Conservation (phyloP, 129 eudicot species). For the Centella asiatica region DNA sequence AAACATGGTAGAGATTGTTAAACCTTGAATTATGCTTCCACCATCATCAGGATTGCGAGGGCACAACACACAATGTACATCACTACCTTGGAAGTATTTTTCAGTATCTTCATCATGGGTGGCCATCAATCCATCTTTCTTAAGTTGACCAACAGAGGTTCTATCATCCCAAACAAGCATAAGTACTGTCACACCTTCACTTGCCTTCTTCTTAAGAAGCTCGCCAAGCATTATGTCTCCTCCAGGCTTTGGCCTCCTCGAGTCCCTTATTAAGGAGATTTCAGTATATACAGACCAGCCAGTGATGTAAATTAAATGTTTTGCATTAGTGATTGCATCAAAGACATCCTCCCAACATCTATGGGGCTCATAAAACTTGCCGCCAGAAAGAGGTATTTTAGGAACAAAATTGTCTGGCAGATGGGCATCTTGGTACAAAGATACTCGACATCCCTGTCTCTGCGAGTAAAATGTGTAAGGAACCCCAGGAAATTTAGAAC, state of each 20-base stretch:
- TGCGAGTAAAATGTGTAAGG: slow-evolving; percentile 20
- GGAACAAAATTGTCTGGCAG: slow-evolving; percentile 14
- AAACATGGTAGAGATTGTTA: slow-evolving; percentile 21
- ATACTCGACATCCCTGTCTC: slow-evolving; percentile 19
- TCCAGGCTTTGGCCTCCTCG: slow-evolving; percentile 20
- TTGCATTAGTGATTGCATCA: slow-evolving; percentile 19
- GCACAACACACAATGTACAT: slow-evolving; percentile 16
- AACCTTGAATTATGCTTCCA: slow-evolving; percentile 18
- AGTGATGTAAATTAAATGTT: slow-evolving; percentile 22
- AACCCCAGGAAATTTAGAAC: slow-evolving; percentile 18
- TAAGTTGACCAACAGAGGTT: slow-evolving; percentile 10
- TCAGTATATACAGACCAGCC: slow-evolving; percentile 23
- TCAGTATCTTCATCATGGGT: slow-evolving; percentile 21
- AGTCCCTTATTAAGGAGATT: slow-evolving; percentile 15
- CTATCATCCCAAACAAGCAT: slow-evolving; percentile 20
- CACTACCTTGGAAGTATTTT: slow-evolving; percentile 6
- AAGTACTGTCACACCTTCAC: slow-evolving; percentile 19
- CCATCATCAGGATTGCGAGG: slow-evolving; percentile 23
- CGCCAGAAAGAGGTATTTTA: slow-evolving; percentile 18
- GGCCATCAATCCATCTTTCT: slow-evolving; percentile 14
- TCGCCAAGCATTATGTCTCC: slow-evolving; percentile 17
- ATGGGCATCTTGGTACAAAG: slow-evolving; percentile 20
- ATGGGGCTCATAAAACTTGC: slow-evolving; percentile 17
- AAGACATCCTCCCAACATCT: slow-evolving; percentile 23
- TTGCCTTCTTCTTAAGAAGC: slow-evolving; percentile 22